Evolutionary conservation across 208 protist species (phyloP), one percentile per base, ranked within the genome.

Genomic region (Sergeia podlipaevii): DNA sequence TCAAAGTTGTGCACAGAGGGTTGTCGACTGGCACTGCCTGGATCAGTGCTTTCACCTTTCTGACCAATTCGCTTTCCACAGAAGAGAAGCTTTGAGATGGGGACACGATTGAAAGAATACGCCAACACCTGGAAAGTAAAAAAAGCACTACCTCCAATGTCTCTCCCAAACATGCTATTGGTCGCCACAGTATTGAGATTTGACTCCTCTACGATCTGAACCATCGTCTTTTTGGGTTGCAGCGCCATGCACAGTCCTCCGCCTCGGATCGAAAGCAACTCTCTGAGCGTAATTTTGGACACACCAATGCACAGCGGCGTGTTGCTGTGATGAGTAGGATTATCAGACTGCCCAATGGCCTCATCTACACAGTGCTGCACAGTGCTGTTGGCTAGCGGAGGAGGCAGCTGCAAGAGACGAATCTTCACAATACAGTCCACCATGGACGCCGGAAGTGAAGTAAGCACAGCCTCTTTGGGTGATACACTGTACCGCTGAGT

Each of bases 261-360:
- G 21, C 80, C 56, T 20, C 77, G 65, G 4, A 68, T 75, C 8
- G 67, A 44, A 38, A 90, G 73, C 21, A 94, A 50, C 38, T 91
- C 76, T 27, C 73, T 64, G 27, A 94, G 60, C 13, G 64, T 79
- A 41, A 94, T 74, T 47, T 91, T 94, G 23, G 80, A 73, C 1
- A 94, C 78, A 10, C 87, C 87, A 50, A 94, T 80, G 54, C 87
- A 94, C 18, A 94, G 53, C 6, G 80, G 75, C 2, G 39, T 74
- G 44, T 76, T 71, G 32, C 60, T n/a, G n/a, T n/a, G n/a, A n/a
- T n/a, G n/a, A n/a, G n/a, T n/a, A n/a, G n/a, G n/a, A n/a, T n/a
- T n/a, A n/a, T n/a, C n/a, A 38, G 30, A 7, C 13, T 50, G 8
- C 39, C 42, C 46, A 44, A 60, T 41, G 4, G 15, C 48, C 2